A percentile compares a stretch with the other conserved stretches of the same genome.
These are phyloP conservation scores for Umbelopsis sp. DNA, from an alignment of 192 early-diverging fungal genomes.

Conservation along the genomic window DNA sequence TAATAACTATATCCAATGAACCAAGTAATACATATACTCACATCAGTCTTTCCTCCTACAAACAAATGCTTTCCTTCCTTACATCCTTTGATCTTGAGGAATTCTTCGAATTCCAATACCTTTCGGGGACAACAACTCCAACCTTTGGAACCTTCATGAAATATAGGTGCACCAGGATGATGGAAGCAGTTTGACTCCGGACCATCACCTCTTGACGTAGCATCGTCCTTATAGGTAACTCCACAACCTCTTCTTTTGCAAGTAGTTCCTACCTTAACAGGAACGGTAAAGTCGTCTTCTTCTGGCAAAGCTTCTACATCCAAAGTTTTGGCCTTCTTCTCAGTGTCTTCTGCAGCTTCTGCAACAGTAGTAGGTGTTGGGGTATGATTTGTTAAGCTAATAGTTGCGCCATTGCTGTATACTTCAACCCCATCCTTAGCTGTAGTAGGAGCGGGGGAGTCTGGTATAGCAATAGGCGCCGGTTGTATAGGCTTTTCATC, in stretches of 20 bases:
- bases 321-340: slow-evolving; percentile 44
- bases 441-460: slow-evolving; percentile 25
- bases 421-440: slow-evolving; percentile 40
- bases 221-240: slow-evolving; percentile 62
- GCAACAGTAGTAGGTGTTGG: slow-evolving; percentile 34
- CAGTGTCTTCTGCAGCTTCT: slow-evolving; percentile 42
- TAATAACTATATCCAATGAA: too few species aligned
- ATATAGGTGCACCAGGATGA: slow-evolving; percentile 89
- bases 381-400: slow-evolving; percentile 18
- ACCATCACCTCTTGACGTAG: slow-evolving; percentile 50
- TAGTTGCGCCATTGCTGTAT: slow-evolving; percentile 33
- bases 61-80: slow-evolving; percentile 90
- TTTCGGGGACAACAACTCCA: slow-evolving; percentile 95
- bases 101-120: slow-evolving; percentile 98
- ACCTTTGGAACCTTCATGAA: slow-evolving; percentile 98
- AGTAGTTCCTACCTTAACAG: slow-evolving; percentile 67
- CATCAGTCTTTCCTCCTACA: slow-evolving; percentile 54
- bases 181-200: slow-evolving; percentile 70
- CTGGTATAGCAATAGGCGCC: slow-evolving; percentile 30
- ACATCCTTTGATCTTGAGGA: slow-evolving; percentile 94
- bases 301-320: slow-evolving; percentile 36
- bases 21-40: slow-evolving; percentile 17
- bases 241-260: slow-evolving; percentile 89
- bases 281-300: slow-evolving; percentile 75
- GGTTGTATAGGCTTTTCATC: slow-evolving; percentile 31